Conservation (phyloP, 768 basidiomycete genomes). For the Lactarius vividus region DNA sequence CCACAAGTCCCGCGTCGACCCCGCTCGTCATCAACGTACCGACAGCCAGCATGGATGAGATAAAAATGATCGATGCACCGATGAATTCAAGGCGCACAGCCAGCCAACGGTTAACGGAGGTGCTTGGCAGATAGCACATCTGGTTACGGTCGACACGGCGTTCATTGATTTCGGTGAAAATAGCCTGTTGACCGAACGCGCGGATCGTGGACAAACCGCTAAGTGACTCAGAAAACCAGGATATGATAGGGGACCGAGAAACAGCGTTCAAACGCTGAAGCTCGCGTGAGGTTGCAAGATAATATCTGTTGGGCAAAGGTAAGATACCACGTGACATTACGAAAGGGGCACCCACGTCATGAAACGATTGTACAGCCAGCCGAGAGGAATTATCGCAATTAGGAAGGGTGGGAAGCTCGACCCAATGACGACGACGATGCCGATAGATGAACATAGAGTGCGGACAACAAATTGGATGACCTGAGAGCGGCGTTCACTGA, state of each 20-base stretch:
- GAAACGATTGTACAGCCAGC: slow-evolving; percentile 75
- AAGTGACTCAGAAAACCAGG: slow-evolving; percentile 78
- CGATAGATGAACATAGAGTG: slow-evolving; percentile 56
- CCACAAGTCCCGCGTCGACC: slow-evolving; percentile 86
- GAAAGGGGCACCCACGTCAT: slow-evolving; percentile 57
- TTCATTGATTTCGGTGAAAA: slow-evolving; percentile 68
- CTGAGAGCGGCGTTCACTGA: slow-evolving; percentile 27
- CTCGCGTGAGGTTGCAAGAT: slow-evolving; percentile 82
- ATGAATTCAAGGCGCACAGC: slow-evolving; percentile 82
- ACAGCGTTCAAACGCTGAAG: slow-evolving; percentile 87
- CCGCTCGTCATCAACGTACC: slow-evolving; percentile 68
- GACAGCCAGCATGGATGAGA: slow-evolving; percentile 65
- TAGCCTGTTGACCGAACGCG: slow-evolving; percentile 66
- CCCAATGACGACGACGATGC: slow-evolving; percentile 71
- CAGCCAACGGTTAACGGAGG: slow-evolving; percentile 80
- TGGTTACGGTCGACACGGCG: slow-evolving; percentile 83
- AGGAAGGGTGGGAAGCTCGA: slow-evolving; percentile 81
- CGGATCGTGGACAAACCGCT: slow-evolving; percentile 81
- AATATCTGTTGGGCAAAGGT: slow-evolving; percentile 55
- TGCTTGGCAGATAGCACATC: slow-evolving; percentile 60
- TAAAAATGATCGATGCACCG: slow-evolving; percentile 75
- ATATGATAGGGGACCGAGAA: slow-evolving; percentile 88
- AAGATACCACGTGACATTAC: not conserved
- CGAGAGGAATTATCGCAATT: slow-evolving; percentile 68
- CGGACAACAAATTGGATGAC: slow-evolving; percentile 69